A percentile compares a stretch with the other conserved stretches of the same genome.
Conservation (phyloP, 2,329 filamentous ascomycete genomes). For the Cladophialophora immunda region DNA sequence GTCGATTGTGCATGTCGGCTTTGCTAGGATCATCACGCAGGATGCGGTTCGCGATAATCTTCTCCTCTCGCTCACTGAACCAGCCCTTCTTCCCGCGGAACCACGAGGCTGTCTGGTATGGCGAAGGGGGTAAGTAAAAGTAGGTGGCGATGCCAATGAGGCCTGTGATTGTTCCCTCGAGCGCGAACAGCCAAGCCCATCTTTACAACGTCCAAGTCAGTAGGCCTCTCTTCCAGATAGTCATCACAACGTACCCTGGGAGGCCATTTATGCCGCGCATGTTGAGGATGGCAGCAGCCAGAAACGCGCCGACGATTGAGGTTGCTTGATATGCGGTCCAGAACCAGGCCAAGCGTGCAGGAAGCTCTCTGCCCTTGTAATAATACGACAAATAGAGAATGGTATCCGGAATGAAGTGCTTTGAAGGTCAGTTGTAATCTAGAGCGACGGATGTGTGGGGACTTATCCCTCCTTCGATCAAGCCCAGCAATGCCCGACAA, state of each 20-base stretch:
- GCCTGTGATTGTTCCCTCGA: conserved; percentile 50
- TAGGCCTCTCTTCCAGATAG: neutral
- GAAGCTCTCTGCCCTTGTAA: conserved; percentile 64
- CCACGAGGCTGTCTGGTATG: conserved; percentile 62
- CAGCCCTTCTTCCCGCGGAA: conserved; percentile 60
- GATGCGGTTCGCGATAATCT: conserved; percentile 68
- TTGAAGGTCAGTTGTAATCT: neutral
- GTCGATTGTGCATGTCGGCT: conserved; percentile 47
- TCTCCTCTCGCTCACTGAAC: conserved; percentile 71
- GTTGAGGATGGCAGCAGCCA: conserved; percentile 53
- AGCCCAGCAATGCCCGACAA: conserved; percentile 54
- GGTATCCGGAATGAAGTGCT: conserved; percentile 48
- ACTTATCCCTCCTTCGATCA: conserved; percentile 54
- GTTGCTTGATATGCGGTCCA: conserved; percentile 62
- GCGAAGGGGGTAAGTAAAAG: conserved; percentile 66
- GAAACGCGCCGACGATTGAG: conserved; percentile 53
- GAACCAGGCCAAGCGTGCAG: conserved; percentile 65
- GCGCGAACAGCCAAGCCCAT: conserved; percentile 46
- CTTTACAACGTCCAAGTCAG: neutral
- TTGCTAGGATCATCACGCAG: conserved; percentile 47
- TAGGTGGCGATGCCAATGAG: conserved; percentile 47
- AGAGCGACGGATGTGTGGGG: neutral
- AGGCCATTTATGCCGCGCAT: conserved; percentile 43
- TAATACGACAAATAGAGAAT: conserved; percentile 72
- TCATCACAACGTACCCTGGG: conserved; percentile 35